phyloP scores from a whole-genome alignment of 768 basidiomycete genomes.

The Trichaptum fuscoviolaceum region DNA sequence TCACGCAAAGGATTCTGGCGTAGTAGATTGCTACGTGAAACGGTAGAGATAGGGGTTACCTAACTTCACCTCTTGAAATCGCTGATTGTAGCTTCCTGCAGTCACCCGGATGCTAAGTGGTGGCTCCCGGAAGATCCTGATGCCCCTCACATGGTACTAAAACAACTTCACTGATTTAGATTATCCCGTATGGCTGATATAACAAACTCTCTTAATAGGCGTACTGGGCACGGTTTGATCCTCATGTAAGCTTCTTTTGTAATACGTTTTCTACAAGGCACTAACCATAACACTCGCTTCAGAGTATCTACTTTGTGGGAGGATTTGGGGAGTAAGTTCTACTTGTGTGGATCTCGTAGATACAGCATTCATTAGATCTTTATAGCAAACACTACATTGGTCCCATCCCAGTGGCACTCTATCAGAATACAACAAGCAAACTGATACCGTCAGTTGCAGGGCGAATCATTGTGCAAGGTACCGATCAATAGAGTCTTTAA shows the following conservation, averaged over 20 bases:
- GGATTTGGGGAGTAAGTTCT: constrained; percentile 46
- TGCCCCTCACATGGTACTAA: constrained; percentile 40
- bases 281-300: constrained; percentile 4
- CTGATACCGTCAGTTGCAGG: background rate
- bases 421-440: constrained; percentile 26
- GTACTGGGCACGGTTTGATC: constrained; percentile 53
- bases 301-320: constrained; percentile 50
- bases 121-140: constrained; percentile 45
- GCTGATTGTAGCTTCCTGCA: constrained; percentile 13
- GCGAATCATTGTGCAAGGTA: background rate
- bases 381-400: constrained; percentile 46
- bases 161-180: constrained; percentile 8
- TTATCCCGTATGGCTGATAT: constrained; percentile 2
- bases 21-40: constrained; percentile 34
- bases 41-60: constrained; percentile 2
- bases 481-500: background rate
- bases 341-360: constrained; percentile 6
- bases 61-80: background rate
- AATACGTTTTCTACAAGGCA: background rate
- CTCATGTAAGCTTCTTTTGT: constrained; percentile 33
- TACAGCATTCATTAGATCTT: background rate
- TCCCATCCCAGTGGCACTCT: constrained; percentile 40
- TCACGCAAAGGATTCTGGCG: constrained; percentile 27
- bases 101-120: constrained; percentile 44
- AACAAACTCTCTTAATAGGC: constrained; percentile 25